These are phyloP conservation scores for Mortierella sp. DNA, from an alignment of 371 early-diverging fungal species.

Conservation along the genomic window DNA sequence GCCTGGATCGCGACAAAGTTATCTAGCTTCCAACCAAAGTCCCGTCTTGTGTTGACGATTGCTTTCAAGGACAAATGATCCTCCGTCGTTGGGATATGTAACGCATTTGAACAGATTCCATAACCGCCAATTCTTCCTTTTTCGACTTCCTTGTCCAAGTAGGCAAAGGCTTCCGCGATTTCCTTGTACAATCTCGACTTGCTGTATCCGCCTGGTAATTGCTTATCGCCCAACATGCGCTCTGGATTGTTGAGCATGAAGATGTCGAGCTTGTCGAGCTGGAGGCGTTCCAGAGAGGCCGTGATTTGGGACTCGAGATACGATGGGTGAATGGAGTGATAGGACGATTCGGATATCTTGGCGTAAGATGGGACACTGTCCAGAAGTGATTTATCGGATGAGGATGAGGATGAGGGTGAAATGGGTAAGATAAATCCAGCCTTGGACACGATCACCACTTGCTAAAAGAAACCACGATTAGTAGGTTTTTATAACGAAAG, in stretches of 20 bases:
- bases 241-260: conserved; percentile 88
- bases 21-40: conserved; percentile 54
- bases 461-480: too few relatives aligned
- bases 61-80: conserved; percentile 70
- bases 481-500: too few relatives aligned
- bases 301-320: conserved; percentile 71
- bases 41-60: conserved; percentile 44
- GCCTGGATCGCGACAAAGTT: conserved; percentile 75
- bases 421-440: conserved; percentile 68
- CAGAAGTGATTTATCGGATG: neutral
- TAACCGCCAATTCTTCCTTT: conserved; percentile 74
- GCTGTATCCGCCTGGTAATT: conserved; percentile 52
- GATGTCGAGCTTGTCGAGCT: conserved; percentile 71
- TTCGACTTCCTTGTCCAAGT: conserved; percentile 72
- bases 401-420: conserved; percentile 23
- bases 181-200: conserved; percentile 65
- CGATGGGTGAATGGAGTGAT: conserved; percentile 73
- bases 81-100: conserved; percentile 67
- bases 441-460: conserved; percentile 75
- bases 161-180: conserved; percentile 66
- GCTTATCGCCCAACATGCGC: conserved; percentile 72
- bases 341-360: conserved; percentile 65
- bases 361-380: conserved; percentile 58
- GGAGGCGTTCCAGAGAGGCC: conserved; percentile 67
- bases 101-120: conserved; percentile 79